These are phyloP conservation scores for Quercus robur DNA, from an alignment of 306 rosid species.

Conservation along the genomic window DNA sequence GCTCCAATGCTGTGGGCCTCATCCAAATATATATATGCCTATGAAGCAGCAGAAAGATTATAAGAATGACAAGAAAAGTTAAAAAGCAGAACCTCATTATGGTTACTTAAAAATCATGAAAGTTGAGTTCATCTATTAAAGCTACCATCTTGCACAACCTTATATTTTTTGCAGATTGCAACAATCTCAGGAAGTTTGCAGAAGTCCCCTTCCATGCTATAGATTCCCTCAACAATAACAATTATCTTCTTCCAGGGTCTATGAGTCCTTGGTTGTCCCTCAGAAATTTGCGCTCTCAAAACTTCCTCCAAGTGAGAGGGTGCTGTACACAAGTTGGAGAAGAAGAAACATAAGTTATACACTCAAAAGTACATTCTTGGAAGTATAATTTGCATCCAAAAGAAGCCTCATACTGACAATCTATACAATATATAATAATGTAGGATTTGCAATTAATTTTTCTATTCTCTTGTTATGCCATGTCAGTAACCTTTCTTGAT, in stretches of 20 bases:
- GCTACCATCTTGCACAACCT: conserved; percentile 35
- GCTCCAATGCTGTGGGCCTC: conserved; percentile 97
- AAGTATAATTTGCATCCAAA: no score
- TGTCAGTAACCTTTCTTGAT: no score
- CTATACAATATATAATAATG: neutral
- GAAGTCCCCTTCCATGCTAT: conserved; percentile 95
- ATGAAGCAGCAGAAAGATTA: neutral
- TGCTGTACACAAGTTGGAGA: conserved; percentile 35
- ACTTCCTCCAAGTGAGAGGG: conserved; percentile 83
- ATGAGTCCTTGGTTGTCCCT: conserved; percentile 87
- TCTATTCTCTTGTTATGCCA: no score
- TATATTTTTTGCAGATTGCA: conserved; percentile 76
- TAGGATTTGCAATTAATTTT: no score
- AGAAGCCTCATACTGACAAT: neutral
- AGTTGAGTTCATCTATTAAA: neutral
- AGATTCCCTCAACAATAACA: conserved; percentile 88
- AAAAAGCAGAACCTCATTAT: no score
- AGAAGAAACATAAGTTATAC: neutral
- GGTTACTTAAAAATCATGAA: neutral
- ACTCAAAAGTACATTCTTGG: no score
- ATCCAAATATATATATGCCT: conserved; percentile 79
- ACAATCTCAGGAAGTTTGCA: conserved; percentile 91
- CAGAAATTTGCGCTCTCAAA: conserved; percentile 85
- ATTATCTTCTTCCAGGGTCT: conserved; percentile 93
- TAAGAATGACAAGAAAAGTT: neutral